Conservation (phyloP, 768 basidiomycete species). For the Rhodocollybia butyracea region DNA sequence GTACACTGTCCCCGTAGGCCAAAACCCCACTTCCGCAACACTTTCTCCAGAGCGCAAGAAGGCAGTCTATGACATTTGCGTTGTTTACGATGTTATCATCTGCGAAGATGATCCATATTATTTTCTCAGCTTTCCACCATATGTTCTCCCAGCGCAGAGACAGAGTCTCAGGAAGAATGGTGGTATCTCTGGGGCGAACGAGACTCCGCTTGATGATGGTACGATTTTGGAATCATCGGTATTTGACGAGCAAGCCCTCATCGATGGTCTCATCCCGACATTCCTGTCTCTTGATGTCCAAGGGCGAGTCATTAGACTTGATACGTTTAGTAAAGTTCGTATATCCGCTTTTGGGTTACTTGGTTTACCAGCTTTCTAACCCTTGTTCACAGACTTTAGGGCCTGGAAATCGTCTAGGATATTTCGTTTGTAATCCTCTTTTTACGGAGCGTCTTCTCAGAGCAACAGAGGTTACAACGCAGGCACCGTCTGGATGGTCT, state of each 20-base stretch:
- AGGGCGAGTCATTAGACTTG: conserved; percentile 11
- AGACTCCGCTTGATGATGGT: too few relatives aligned
- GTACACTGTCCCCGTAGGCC: conserved; percentile 57
- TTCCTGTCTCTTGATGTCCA: conserved; percentile 28
- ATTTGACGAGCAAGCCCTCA: conserved; percentile 32
- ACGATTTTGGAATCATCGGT: conserved; percentile 2
- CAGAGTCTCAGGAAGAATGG: conserved; percentile 27
- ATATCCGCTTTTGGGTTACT: too few relatives aligned
- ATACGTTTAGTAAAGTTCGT: conserved; percentile 11
- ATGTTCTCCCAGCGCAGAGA: neutral
- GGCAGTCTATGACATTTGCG: conserved; percentile 57
- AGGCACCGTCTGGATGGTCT: conserved; percentile 53
- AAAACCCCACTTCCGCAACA: conserved; percentile 62
- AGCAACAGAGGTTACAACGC: conserved; percentile 49
- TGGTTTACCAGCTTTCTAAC: too few relatives aligned
- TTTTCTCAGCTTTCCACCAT: conserved; percentile 38
- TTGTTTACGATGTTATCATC: conserved; percentile 62
- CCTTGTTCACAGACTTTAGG: conserved; percentile 1
- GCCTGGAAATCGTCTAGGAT: conserved; percentile 22
- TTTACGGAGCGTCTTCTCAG: conserved; percentile 59
- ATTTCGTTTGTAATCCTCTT: conserved; percentile 52
- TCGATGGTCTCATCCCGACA: conserved; percentile 40
- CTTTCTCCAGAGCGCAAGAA: conserved; percentile 53
- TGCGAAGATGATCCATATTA: conserved; percentile 67
- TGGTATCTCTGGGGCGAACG: too few relatives aligned